Base-by-base conservation (phyloP, 768 basidiomycete species). In the Lactarius hatsudake region DNA sequence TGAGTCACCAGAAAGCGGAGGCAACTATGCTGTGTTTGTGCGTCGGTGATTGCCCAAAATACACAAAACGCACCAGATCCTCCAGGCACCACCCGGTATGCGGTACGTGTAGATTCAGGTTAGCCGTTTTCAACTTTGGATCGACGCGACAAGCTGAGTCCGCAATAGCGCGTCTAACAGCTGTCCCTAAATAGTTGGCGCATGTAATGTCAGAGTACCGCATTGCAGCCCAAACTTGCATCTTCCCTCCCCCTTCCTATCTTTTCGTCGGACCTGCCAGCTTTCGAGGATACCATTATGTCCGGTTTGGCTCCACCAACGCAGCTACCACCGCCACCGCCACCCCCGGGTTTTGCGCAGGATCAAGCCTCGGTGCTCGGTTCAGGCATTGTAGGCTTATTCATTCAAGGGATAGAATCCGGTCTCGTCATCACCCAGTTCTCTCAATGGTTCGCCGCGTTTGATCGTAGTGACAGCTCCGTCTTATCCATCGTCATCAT, bases 341-440 rank as follows among this genome's bases (percentile, higher is more conserved):
- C 36, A 10, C 1, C 28, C 1, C 20, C 9, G 5, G 53, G 6
- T 3, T 0, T 8, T 28, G 0, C 15, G 4, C 65, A 42, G 8
- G 59, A n/a, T 58, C 45, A 32, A 48, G 30, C 6, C 12, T 18
- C 8, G 23, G 56, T 66, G 38, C 20, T 66, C 7, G 61, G 56
- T 23, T 48, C 65, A 13, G 61, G 65, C 2, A 58, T 66, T 23
- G 56, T 5, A 12, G 48, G 65, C 13, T 56, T 66, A 2, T 59
- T 66, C 13, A 7, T 59, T 5, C 55, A 66, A 18, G 65, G 65
- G 26, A 5, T 66, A 8, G 36, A n/a, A 34, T 53, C 61, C 6
- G 65, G 61, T 36, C 65, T 66, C 48, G 56, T 66, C 5, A 18
- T 66, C 3, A 6, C 56, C 3, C 61, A 66, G 15, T 48, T 66